Conservation (phyloP, 1,284 basidiomycete genomes). For the Sphaerobolus stellatus region DNA sequence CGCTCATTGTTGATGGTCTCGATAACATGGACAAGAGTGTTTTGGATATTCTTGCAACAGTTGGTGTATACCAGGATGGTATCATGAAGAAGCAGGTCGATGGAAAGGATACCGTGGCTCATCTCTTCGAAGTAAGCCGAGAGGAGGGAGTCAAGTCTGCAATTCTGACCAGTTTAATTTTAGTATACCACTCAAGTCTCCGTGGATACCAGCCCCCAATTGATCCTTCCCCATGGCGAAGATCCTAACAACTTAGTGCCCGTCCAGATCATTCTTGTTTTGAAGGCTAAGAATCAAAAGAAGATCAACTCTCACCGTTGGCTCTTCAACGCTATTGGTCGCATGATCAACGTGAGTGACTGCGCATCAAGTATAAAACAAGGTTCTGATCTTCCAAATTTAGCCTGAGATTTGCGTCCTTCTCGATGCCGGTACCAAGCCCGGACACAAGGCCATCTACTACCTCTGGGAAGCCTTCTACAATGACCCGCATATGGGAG, state of each 20-base stretch:
- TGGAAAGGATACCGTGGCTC: conserved; percentile 88
- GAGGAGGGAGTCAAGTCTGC: too few relatives aligned
- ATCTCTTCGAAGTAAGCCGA: conserved; percentile 78
- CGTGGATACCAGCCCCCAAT: conserved; percentile 83
- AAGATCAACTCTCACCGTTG: conserved; percentile 97
- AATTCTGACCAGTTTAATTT: conserved; percentile 8
- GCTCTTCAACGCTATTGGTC: conserved; percentile 96
- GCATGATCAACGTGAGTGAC: conserved; percentile 63
- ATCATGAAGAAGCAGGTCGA: conserved; percentile 95
- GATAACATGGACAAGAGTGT: conserved; percentile 96
- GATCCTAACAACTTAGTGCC: conserved; percentile 92
- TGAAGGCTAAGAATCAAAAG: conserved; percentile 97
- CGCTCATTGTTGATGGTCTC: conserved; percentile 90
- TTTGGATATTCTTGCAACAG: conserved; percentile 82
- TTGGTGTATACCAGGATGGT: conserved; percentile 91
- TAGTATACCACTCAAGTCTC: conserved; percentile 92
- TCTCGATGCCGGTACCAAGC: conserved; percentile 94
- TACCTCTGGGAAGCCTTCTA: conserved; percentile 95
- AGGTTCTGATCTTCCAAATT: conserved; percentile 8
- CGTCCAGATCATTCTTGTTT: conserved; percentile 91
- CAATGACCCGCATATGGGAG: conserved; percentile 72
- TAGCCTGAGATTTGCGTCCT: conserved; percentile 90
- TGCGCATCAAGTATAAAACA: neutral
- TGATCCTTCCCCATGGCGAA: conserved; percentile 86
- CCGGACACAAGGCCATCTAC: conserved; percentile 95